These are phyloP conservation scores for Lantana camara DNA, from an alignment of 257 asterid genomes.

Conservation along the genomic window DNA sequence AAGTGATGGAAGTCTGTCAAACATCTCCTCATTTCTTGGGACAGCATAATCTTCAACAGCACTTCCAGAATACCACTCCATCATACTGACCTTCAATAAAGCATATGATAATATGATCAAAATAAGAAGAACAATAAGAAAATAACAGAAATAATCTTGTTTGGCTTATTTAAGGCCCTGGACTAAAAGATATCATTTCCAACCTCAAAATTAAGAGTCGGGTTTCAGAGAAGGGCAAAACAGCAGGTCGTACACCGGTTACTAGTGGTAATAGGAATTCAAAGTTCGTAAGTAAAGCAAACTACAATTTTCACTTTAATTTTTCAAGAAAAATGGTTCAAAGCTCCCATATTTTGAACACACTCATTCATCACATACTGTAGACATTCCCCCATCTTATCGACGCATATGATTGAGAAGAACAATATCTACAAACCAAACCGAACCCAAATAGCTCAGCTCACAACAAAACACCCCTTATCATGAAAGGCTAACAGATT, in stretches of 20 bases:
- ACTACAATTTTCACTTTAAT: not conserved
- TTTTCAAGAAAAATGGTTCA: not conserved
- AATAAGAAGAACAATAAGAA: not conserved
- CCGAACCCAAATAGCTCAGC: not conserved
- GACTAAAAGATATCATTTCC: not conserved
- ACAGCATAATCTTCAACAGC: conserved; percentile 30
- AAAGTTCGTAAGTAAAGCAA: not conserved
- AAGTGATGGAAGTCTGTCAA: conserved; percentile 33
- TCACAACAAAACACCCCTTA: not conserved
- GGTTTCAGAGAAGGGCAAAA: not conserved
- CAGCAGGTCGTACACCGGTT: no score
- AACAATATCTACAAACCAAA: not conserved
- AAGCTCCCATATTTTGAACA: not conserved
- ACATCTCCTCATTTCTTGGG: conserved; percentile 31
- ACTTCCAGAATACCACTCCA: conserved; percentile 42
- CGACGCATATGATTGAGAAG: not conserved
- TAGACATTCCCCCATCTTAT: not conserved
- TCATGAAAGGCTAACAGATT: no score
- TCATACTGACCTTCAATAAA: conserved; percentile 23
- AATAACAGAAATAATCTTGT: not conserved
- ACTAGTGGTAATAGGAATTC: no score
- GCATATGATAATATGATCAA: not conserved
- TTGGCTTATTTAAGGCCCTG: not conserved
- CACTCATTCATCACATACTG: not conserved
- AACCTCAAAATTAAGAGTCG: not conserved